These are phyloP conservation scores for Gaillardinia entomophila DNA, from an alignment of 805 yeast genomes.

Conservation along the genomic window DNA sequence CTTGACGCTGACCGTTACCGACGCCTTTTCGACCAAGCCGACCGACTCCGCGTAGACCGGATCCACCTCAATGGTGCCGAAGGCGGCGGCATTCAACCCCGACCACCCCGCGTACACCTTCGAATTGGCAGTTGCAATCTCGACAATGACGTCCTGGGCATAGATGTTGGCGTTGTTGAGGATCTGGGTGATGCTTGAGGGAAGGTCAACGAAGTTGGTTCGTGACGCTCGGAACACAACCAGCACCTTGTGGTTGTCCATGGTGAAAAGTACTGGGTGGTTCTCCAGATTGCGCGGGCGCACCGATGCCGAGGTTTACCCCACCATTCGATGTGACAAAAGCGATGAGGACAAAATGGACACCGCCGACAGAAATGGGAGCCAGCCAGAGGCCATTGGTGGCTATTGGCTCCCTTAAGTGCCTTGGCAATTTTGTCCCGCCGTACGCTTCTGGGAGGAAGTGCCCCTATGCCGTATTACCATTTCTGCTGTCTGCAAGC, in stretches of 20 bases:
- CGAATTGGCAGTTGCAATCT: slow-evolving; percentile 24
- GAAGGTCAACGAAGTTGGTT: slow-evolving; percentile 52
- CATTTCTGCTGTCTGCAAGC: background rate
- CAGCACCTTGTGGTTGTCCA: slow-evolving; percentile 32
- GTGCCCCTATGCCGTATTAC: too few species aligned
- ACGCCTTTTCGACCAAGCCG: slow-evolving; percentile 38
- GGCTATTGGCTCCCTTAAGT: background rate
- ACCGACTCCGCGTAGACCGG: slow-evolving; percentile 55
- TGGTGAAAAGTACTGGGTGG: slow-evolving; percentile 4
- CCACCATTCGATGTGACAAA: too few species aligned
- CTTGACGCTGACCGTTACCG: slow-evolving; percentile 37
- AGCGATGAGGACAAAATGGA: too few species aligned
- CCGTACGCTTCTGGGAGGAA: too few species aligned
- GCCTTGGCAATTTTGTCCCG: too few species aligned
- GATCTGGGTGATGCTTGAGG: slow-evolving; percentile 39
- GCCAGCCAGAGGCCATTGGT: background rate
- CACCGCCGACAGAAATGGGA: background rate
- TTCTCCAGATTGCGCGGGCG: slow-evolving; percentile 1
- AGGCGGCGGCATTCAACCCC: slow-evolving; percentile 40
- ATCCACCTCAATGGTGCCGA: slow-evolving; percentile 53
- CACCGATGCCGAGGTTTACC: slow-evolving; percentile 1
- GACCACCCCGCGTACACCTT: slow-evolving; percentile 59
- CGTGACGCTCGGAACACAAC: slow-evolving; percentile 27
- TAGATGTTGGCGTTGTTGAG: slow-evolving; percentile 48
- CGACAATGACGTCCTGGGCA: slow-evolving; percentile 55